A percentile compares a stretch with the other conserved stretches of the same genome.
Evolutionary conservation across 1,284 basidiomycete genomes (phyloP).

Genomic region (Phylloporus gajari): DNA sequence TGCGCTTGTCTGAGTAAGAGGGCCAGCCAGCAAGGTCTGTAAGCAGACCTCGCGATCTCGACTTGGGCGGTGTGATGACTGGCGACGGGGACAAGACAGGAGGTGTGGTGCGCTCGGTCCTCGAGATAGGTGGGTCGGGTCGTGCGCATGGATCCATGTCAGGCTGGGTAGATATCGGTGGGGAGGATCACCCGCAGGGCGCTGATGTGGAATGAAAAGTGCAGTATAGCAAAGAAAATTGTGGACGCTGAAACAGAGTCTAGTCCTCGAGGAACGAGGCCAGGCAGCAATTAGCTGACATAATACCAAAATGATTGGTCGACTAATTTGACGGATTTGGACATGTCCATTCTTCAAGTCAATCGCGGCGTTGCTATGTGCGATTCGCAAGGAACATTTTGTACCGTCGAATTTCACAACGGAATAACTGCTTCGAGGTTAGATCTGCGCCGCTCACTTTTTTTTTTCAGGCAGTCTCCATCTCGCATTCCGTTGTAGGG

Average conservation of each 20-base stretch:
- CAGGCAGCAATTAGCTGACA: slow-evolving; percentile 35
- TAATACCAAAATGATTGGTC: slow-evolving; percentile 21
- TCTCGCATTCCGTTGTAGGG: too few relatives aligned
- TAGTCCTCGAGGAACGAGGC: slow-evolving; percentile 23
- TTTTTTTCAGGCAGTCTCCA: too few relatives aligned
- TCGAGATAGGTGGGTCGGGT: slow-evolving; percentile 14
- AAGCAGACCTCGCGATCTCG: slow-evolving; percentile 18
- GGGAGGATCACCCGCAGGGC: not conserved
- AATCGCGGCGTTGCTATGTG: slow-evolving; percentile 11
- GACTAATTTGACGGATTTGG: not conserved
- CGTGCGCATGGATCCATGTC: slow-evolving; percentile 20
- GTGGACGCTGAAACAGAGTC: slow-evolving; percentile 8
- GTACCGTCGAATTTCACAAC: slow-evolving; percentile 78
- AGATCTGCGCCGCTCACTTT: slow-evolving; percentile 5
- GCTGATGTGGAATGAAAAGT: too few relatives aligned
- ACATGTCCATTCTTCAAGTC: not conserved
- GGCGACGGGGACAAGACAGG: slow-evolving; percentile 16
- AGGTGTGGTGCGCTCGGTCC: slow-evolving; percentile 10
- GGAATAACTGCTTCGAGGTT: slow-evolving; percentile 62
- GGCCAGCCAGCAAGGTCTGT: slow-evolving; percentile 30
- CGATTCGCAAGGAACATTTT: slow-evolving; percentile 42
- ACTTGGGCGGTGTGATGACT: slow-evolving; percentile 24
- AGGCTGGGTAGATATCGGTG: not conserved
- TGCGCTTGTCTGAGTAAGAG: slow-evolving; percentile 25
- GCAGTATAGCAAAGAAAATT: slow-evolving; percentile 11